Evolutionary conservation across 805 yeast species (phyloP).

Genomic region (Wickerhamomyces subpelliculosus): DNA sequence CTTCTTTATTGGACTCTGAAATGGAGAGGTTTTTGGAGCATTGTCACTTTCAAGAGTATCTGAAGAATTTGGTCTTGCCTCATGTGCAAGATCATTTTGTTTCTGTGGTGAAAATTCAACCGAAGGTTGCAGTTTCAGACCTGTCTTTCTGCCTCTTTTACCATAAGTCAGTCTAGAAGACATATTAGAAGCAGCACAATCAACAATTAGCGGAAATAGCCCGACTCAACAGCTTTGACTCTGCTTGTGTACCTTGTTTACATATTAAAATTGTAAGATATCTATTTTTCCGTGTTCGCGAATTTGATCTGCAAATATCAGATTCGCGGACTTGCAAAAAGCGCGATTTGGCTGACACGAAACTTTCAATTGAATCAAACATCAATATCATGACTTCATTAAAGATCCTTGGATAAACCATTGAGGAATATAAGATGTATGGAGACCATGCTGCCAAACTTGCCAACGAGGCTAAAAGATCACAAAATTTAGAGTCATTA

Average conservation of each 20-base stretch:
- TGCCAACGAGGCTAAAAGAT: conserved; percentile 77
- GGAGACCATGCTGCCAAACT: conserved; percentile 84
- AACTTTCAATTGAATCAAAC: no score
- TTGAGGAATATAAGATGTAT: conserved; percentile 65
- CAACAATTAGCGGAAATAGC: no score
- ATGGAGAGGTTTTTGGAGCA: neutral
- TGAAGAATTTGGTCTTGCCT: neutral
- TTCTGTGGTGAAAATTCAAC: neutral
- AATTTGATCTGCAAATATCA: neutral
- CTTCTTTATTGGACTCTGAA: neutral
- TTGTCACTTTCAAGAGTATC: neutral
- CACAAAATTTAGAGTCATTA: conserved; percentile 53
- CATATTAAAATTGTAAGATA: no score
- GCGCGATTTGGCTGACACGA: no score
- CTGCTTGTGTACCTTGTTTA: no score
- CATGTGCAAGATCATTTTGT: neutral
- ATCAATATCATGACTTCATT: no score
- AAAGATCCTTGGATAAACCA: no score
- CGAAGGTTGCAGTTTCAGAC: neutral
- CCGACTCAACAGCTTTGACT: no score
- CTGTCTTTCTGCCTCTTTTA: neutral
- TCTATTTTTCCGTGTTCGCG: neutral
- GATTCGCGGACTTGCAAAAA: no score
- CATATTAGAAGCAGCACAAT: neutral
- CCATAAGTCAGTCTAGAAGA: neutral